Conservation (phyloP, 1,139 yeast genomes). For the Geotrichum aggregatum region DNA sequence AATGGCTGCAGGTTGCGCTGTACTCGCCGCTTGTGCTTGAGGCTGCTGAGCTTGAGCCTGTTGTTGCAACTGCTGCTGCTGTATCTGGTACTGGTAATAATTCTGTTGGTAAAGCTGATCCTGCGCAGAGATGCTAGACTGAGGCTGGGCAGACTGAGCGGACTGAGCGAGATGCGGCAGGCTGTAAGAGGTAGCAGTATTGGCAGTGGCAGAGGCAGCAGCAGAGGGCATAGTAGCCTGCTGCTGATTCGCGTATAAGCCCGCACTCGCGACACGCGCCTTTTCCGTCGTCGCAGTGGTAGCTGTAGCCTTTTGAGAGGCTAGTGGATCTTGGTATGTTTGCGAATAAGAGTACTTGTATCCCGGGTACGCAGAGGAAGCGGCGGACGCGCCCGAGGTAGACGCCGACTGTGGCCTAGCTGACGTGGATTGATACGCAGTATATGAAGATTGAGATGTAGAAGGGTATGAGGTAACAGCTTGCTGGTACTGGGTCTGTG, state of each 20-base stretch:
- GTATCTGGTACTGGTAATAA: constrained; percentile 9
- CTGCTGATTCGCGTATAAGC: constrained; percentile 5
- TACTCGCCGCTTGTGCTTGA: not conserved
- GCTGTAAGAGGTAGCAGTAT: not conserved
- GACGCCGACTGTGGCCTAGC: not conserved
- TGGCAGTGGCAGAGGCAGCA: constrained; percentile 11
- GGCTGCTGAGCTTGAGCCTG: not conserved
- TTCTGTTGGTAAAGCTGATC: not conserved
- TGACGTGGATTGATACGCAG: not conserved
- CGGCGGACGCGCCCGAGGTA: not conserved
- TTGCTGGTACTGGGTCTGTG: constrained; percentile 26
- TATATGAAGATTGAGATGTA: constrained; percentile 31
- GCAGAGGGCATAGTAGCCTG: not conserved
- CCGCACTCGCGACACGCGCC: not conserved
- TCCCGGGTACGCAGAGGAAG: not conserved
- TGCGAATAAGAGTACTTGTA: constrained; percentile 1
- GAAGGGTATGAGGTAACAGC: constrained; percentile 36
- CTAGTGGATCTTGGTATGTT: not conserved
- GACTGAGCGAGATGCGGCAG: not conserved
- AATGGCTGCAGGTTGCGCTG: not conserved
- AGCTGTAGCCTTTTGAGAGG: not conserved
- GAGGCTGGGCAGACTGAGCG: no score
- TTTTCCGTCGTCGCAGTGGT: not conserved
- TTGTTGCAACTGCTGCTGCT: constrained; percentile 11
- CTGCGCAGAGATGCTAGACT: not conserved